phyloP scores from a whole-genome alignment of 352 stramenopile species.

The Phytophthora tentaculata region DNA sequence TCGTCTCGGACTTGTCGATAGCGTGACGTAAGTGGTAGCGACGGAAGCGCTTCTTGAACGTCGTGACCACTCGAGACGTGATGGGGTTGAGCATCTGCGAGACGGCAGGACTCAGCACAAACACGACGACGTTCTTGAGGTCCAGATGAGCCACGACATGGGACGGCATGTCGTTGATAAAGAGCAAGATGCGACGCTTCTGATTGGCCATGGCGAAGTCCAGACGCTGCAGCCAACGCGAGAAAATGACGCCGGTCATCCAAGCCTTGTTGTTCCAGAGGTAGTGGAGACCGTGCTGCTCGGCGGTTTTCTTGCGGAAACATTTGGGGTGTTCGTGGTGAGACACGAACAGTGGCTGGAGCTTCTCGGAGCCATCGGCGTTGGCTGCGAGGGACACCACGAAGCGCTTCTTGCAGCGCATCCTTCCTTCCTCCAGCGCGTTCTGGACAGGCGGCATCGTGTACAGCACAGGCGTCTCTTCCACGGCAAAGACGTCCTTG shows the following conservation, averaged over 20 bases:
- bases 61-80: slow-evolving; percentile 59
- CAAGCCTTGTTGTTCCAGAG: slow-evolving; percentile 85
- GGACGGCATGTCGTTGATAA: slow-evolving; percentile 81
- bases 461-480: slow-evolving; percentile 80
- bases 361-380: slow-evolving; percentile 74
- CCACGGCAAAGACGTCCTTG: slow-evolving; percentile 78
- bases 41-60: slow-evolving; percentile 82
- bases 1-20: slow-evolving; percentile 60
- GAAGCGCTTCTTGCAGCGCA: slow-evolving; percentile 76
- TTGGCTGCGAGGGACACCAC: slow-evolving; percentile 72
- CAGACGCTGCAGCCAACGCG: slow-evolving; percentile 79
- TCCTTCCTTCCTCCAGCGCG: slow-evolving; percentile 50
- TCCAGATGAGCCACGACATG: slow-evolving; percentile 81
- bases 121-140: slow-evolving; percentile 77
- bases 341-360: slow-evolving; percentile 84
- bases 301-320: slow-evolving; percentile 77
- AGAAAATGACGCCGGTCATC: slow-evolving; percentile 88
- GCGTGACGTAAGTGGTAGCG: slow-evolving; percentile 72
- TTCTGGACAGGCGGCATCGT: slow-evolving; percentile 63
- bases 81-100: slow-evolving; percentile 75
- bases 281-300: slow-evolving; percentile 85
- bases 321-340: slow-evolving; percentile 80
- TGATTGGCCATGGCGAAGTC: slow-evolving; percentile 82
- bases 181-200: slow-evolving; percentile 78
- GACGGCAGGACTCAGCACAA: slow-evolving; percentile 54